These are phyloP conservation scores for Chrysopogon serrulatus DNA, from an alignment of 176 grass and related monocot species.

Conservation along the genomic window DNA sequence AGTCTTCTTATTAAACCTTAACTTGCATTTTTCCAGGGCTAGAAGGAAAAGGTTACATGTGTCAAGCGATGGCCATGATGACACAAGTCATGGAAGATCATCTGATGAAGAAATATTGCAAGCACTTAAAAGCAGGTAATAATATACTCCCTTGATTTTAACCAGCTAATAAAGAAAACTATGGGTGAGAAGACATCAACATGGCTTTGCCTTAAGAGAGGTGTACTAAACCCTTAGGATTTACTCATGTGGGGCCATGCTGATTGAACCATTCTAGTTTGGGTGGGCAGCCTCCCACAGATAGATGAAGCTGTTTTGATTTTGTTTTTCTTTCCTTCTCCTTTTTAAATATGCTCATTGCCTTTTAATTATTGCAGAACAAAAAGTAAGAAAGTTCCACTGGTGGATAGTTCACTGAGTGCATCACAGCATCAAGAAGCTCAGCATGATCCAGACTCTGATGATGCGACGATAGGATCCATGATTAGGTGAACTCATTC, in stretches of 20 bases:
- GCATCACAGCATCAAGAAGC: conserved; percentile 33
- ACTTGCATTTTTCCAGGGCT: conserved; percentile 28
- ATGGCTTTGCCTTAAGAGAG: neutral
- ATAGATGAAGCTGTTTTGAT: conserved; percentile 4
- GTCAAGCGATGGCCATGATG: conserved; percentile 22
- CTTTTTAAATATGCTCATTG: neutral
- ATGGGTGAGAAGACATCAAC: neutral
- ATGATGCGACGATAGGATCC: conserved; percentile 51
- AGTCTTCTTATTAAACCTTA: conserved; percentile 5
- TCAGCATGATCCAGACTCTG: conserved; percentile 41
- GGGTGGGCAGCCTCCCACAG: neutral
- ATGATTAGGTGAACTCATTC: conserved; percentile 60
- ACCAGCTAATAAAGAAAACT: neutral
- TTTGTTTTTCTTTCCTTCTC: neutral
- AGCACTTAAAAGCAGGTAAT: conserved; percentile 61
- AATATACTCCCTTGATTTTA: neutral
- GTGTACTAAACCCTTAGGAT: neutral
- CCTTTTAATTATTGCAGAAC: conserved; percentile 21
- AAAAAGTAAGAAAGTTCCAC: conserved; percentile 32
- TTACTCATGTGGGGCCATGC: neutral
- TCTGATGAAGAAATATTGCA: conserved; percentile 72
- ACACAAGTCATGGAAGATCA: conserved; percentile 26
- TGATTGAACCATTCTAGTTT: neutral
- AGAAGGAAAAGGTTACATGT: conserved; percentile 52
- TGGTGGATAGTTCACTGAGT: conserved; percentile 10